These are phyloP conservation scores for Coniochaeta ligniaria DNA, from an alignment of 2,329 filamentous ascomycete genomes.

Conservation along the genomic window DNA sequence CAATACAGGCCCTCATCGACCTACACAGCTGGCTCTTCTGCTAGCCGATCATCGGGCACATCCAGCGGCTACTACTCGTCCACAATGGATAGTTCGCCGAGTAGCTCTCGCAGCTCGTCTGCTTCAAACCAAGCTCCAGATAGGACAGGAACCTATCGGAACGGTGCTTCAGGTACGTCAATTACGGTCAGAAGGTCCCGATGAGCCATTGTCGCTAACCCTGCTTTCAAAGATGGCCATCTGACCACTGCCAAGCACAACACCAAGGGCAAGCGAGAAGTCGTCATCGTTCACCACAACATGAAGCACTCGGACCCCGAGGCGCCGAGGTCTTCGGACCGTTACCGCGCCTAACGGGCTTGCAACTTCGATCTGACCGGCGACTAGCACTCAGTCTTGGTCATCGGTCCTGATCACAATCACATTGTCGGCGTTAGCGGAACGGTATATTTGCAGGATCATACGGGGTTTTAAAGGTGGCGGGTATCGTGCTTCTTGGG, in stretches of 20 bases:
- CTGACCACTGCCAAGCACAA: background rate
- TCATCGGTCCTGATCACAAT: background rate
- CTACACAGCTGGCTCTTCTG: background rate
- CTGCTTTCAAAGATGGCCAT: background rate
- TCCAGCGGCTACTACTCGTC: background rate
- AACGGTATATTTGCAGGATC: background rate
- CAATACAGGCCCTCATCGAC: background rate
- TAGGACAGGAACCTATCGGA: background rate
- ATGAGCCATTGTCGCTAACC: background rate
- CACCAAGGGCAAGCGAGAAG: background rate
- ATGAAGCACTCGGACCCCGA: background rate
- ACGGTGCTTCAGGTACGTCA: background rate
- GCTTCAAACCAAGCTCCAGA: background rate
- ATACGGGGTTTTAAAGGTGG: background rate
- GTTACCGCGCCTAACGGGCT: background rate
- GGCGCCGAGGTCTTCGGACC: background rate
- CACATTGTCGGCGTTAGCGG: background rate
- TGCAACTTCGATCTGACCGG: background rate
- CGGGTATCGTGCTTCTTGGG: background rate
- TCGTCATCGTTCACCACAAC: background rate
- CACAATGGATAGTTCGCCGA: background rate
- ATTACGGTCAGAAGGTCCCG: background rate
- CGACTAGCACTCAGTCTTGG: background rate
- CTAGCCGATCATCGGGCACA: background rate
- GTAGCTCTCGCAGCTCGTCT: conserved; percentile 1